Base-by-base conservation (phyloP, 2,329 filamentous ascomycete genomes). In the Byssoonygena ceratinophila region DNA sequence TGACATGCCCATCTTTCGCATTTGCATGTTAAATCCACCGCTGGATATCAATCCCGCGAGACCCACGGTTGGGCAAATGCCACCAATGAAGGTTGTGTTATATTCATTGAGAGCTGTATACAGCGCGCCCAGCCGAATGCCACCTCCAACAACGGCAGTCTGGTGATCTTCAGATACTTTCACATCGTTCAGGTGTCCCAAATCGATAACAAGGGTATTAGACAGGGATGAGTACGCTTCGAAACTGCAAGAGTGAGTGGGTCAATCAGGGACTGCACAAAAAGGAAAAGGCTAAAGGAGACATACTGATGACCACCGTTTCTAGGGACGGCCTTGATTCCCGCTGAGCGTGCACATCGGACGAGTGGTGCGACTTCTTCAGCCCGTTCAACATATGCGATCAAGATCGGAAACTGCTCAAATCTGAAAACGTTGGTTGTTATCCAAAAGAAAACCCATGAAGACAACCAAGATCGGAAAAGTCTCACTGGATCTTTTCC, bases 11-110 rank as follows among this genome's bases (percentile, higher is more conserved):
- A 40, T 8, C 18, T 40, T 40, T 8, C 37, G 16, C 1, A 84
- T 68, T 0, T 74, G 68, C 0, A 73, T 74, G 59, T 82, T 78
- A 0, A 81, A 81, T 11, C 79, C 81, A 4, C 79, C 80, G 60
- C 80, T 77, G 2, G 70, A 74, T 58, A 77, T 84, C 0, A 80
- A 80, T 11, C 81, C 81, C 0, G 76, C 74, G 6, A 79, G 58
- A 1, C 79, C 80, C 3, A 83, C 79, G 0, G 74, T 76, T 0
- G 73, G 74, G 36, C 72, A 74, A 2, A 73, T 73, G 1, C 80
- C 81, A 0, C 75, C 77, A 0, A 84, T 74, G 3, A 82, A 48
- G 20, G 51, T 43, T 11, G 43, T 53, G 51, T 48, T 48, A 12
- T 59, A 55, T 2, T 58, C 57, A 3, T 61, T 56, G 12, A 65